Evolutionary conservation across 331 rosid genomes (phyloP), one percentile per base, ranked within the genome.

Genomic region (Prunus yedoensis): DNA sequence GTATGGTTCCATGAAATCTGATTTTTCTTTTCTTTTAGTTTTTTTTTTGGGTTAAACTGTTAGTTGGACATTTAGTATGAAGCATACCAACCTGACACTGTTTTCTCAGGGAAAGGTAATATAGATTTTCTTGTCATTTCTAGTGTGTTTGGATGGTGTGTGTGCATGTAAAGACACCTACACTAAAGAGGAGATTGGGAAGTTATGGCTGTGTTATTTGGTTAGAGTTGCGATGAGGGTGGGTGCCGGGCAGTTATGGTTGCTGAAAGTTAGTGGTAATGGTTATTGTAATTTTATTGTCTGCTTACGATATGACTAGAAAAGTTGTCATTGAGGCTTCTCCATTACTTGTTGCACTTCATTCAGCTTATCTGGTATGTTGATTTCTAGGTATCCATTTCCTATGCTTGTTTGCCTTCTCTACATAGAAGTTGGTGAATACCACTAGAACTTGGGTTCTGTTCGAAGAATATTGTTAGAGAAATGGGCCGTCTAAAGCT

Each of bases 401-500:
- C 46, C 50, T 59, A 68, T 79, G 86, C 79, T 77, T 74, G 72
- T 77, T 62, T 23, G 65, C 80, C 80, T 58, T 78, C 79, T 69
- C 53, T 23, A 68, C 53, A 5, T 77, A 75, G 70, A 74, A 77
- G 76, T 81, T 80, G 76, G 81, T 70, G 76, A 79, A 54, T 41
- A 32, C 53, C n/a, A 70, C 56, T 79, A 74, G 85, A 78, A 73
- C 77, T 59, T 66, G 73, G 77, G 76, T 79, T 82, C 54, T 61
- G 73, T 67, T 53, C 66, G 25, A 43, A 78, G 73, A 72, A 58
- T 74, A 77, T 76, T 56, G 73, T 56, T 20, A 6, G 43, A 61
- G 75, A 88, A 68, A 93, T 93, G 98, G 97, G 98, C 30, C 93
- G 97, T 70, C 79, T 91, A 54, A 93, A 93, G 91, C 85, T 89